Conservation (phyloP, 2,329 filamentous ascomycete genomes). For the Apiospora phragmitis region DNA sequence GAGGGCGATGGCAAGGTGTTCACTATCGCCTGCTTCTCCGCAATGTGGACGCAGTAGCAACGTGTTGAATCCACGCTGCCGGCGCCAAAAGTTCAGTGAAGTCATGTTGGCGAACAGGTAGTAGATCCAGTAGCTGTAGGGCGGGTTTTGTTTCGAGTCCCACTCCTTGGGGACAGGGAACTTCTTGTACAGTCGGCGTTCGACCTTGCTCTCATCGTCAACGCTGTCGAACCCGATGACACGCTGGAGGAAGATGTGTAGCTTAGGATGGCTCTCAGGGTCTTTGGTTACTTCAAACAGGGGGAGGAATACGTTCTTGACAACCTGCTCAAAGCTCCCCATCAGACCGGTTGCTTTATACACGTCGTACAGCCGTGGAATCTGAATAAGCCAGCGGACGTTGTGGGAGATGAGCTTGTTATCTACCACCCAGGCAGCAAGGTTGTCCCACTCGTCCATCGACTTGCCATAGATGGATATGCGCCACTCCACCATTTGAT, state of each 20-base stretch:
- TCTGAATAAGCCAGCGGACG: constrained; percentile 94
- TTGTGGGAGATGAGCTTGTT: constrained; percentile 98
- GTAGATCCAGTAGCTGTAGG: constrained; percentile 99
- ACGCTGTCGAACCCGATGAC: constrained; percentile 98
- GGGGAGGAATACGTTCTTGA: constrained; percentile 89
- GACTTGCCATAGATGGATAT: constrained; percentile 95
- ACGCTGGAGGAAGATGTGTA: constrained; percentile 91
- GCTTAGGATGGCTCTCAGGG: constrained; percentile 82
- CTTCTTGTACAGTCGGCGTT: constrained; percentile 91
- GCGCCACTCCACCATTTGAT: constrained; percentile 99
- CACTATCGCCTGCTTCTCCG: constrained; percentile 94
- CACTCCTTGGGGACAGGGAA: constrained; percentile 89
- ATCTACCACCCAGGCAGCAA: constrained; percentile 95
- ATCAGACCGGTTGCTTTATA: constrained; percentile 89
- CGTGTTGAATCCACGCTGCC: constrained; percentile 91
- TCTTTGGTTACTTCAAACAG: constrained; percentile 93
- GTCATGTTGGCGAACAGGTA: constrained; percentile 93
- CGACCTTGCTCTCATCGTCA: constrained; percentile 96
- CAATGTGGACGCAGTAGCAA: constrained; percentile 92
- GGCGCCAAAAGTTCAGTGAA: constrained; percentile 89
- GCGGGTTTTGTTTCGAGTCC: constrained; percentile 92
- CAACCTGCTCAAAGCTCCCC: constrained; percentile 85
- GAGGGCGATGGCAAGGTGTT: constrained; percentile 89
- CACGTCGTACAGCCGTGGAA: constrained; percentile 91
- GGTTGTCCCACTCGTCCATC: constrained; percentile 94